phyloP scores from a whole-genome alignment of 2,329 filamentous ascomycete species.

The Lasiodiplodia hormozganensis region DNA sequence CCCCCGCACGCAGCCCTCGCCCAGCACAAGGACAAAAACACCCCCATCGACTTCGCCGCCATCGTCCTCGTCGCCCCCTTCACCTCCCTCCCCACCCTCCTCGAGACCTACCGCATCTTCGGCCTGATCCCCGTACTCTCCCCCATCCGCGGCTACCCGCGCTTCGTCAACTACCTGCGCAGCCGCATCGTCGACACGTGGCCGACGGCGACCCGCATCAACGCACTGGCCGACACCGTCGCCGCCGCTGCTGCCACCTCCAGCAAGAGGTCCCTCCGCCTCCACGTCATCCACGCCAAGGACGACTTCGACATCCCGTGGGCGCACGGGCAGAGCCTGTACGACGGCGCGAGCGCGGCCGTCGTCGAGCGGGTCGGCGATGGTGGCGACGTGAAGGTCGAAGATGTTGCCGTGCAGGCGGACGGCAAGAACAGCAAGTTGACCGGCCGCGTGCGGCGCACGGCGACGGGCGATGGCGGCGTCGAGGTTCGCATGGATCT shows the following conservation, averaged over 20 bases:
- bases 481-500: slow-evolving; percentile 49
- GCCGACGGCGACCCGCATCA: slow-evolving; percentile 73
- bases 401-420: background rate
- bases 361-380: slow-evolving; percentile 35
- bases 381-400: slow-evolving; percentile 37
- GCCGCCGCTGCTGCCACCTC: no score
- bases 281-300: slow-evolving; percentile 79
- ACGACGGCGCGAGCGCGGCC: slow-evolving; percentile 35
- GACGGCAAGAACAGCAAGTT: slow-evolving; percentile 24
- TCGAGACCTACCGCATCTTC: slow-evolving; percentile 79
- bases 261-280: slow-evolving; percentile 55
- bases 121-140: slow-evolving; percentile 81
- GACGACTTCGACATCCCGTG: slow-evolving; percentile 86
- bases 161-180: slow-evolving; percentile 67
- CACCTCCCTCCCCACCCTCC: slow-evolving; percentile 73
- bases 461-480: background rate
- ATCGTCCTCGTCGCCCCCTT: slow-evolving; percentile 83
- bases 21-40: background rate
- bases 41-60: slow-evolving; percentile 71
- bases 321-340: slow-evolving; percentile 61
- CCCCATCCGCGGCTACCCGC: slow-evolving; percentile 72
- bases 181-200: slow-evolving; percentile 78
- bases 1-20: background rate
- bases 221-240: slow-evolving; percentile 59
- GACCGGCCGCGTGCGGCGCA: slow-evolving; percentile 38